phyloP scores from a whole-genome alignment of 73 alveolate genomes.

The Breviolum minutum region DNA sequence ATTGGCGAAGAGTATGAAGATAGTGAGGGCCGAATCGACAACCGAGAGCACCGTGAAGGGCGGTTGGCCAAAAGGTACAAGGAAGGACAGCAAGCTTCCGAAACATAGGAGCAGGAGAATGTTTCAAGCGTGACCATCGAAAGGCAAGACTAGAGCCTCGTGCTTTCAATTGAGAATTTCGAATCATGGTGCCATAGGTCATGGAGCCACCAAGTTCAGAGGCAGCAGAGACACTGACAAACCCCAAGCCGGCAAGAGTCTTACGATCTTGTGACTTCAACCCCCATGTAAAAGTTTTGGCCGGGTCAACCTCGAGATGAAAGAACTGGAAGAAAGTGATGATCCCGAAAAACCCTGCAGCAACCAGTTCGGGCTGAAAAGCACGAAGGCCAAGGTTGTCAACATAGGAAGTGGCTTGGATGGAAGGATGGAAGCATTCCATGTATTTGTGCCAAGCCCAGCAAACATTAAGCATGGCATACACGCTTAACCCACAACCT shows the following conservation, averaged over 20 bases:
- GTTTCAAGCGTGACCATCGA: background rate
- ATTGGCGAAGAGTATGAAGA: background rate
- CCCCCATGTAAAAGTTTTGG: background rate
- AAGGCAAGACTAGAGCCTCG: background rate
- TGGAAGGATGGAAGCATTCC: background rate
- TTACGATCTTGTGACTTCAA: background rate
- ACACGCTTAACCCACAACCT: background rate
- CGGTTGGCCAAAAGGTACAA: background rate
- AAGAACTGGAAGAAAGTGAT: background rate
- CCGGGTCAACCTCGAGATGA: background rate
- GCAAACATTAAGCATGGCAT: background rate
- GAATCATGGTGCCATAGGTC: background rate
- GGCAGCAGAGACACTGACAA: background rate
- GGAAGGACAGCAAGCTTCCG: background rate
- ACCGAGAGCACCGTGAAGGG: background rate
- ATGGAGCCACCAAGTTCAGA: background rate
- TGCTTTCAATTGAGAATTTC: background rate
- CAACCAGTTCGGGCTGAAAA: background rate
- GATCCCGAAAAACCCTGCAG: background rate
- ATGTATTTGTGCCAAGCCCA: background rate
- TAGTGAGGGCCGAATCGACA: background rate
- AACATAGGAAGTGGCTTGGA: background rate
- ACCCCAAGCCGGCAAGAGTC: background rate
- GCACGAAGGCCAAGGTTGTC: background rate
- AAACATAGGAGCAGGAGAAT: background rate